Base-by-base conservation (phyloP, 2,329 filamentous ascomycete species). In the Claviceps digitariae region DNA sequence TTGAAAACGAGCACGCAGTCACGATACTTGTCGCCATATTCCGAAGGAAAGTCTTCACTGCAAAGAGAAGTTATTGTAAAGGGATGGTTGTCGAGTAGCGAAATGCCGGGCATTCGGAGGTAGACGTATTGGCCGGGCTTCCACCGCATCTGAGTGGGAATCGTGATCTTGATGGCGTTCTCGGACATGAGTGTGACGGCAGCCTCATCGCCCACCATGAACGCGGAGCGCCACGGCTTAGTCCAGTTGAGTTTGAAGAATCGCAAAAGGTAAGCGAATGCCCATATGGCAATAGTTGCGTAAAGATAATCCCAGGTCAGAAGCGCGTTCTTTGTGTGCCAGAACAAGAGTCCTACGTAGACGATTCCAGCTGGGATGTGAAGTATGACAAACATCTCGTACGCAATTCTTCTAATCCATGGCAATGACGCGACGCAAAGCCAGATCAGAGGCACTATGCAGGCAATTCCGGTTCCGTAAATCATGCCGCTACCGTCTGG, bases 31-130 rank as follows among this genome's bases (percentile, higher is more conserved):
- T 93, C 85, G 29, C 90, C 90, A 61, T 95, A 95, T 55, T 88
- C 86, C 0, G 90, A 95, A 1, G 90, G 89, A 57, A 96, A 95
- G 64, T 95, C 90, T 46, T 94, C 86, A 64, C 87, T 94, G 69
- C 90, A 96, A 8, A 95, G 76, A 0, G 90, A 96, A 2, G 91
- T 83, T 52, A 97, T 90, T 0, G 93, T 97, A 65, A 97, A 97
- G 0, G 91, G 91, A 61, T 97, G 93, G 60, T 95, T 96, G 59
- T 95, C 88, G 55, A 96, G 83, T 2, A 94, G 67, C 0, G 90
- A 90, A 60, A 97, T 90, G 1, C 88, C 88, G 0, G 91, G 91
- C 84, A 97, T 95, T 51, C 91, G 83, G 21, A 97, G 76, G 65
- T 96, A 97, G 20, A 96, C 86, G 61, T 94, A 96, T 67, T 97